Evolutionary conservation across 2,329 filamentous ascomycete genomes (phyloP), one percentile per base, ranked within the genome.

Genomic region (Orbilia ellipsospora): DNA sequence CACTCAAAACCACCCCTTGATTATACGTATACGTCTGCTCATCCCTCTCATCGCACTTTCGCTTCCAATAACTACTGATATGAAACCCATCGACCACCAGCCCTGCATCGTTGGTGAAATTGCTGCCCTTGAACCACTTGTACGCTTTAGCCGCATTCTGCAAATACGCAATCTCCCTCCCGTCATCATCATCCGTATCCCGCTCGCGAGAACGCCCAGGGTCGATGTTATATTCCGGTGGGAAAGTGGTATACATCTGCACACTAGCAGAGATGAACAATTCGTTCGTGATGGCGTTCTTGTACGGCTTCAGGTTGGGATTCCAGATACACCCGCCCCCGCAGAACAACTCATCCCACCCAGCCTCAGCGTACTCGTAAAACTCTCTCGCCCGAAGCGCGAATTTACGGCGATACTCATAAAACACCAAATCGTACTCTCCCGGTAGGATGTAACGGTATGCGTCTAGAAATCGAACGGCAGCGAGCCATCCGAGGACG

Each of bases 11-110:
- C 2, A 97, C 93, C 20, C 94, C 94, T 82, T 98, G 94, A 83
- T 98, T 98, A 84, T 98, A 97, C 0, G 93, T 96, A 82, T 94
- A 97, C 7, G 97, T 90, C 89, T 93, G 94, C 78, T 94, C 89
- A 82, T 97, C 92, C 57, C 93, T 88, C 59, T 88, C 82, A 80
- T 97, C 92, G 81, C 94, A 97, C 77, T 88, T 86, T 0, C 88
- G 89, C 67, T 91, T 93, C 59, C 89, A 77, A 52, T 72, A 83
- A 75, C 83, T 81, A 13, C 85, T 87, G 80, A 98, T 90, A 82
- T 98, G 94, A 81, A 93, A 98, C 10, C 94, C 94, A 79, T 98
- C 94, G 0, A 89, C 88, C 81, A 92, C 96, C 0, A 97, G 84
- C 0, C 93, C 93, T 36, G 87, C 84, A 0, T 81, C 73, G 78